Percentiles rank a stretch among this genome's conserved stretches.
These are phyloP conservation scores for Cadophora sp. DNA, from an alignment of 2,329 filamentous ascomycete species.

Conservation along the genomic window DNA sequence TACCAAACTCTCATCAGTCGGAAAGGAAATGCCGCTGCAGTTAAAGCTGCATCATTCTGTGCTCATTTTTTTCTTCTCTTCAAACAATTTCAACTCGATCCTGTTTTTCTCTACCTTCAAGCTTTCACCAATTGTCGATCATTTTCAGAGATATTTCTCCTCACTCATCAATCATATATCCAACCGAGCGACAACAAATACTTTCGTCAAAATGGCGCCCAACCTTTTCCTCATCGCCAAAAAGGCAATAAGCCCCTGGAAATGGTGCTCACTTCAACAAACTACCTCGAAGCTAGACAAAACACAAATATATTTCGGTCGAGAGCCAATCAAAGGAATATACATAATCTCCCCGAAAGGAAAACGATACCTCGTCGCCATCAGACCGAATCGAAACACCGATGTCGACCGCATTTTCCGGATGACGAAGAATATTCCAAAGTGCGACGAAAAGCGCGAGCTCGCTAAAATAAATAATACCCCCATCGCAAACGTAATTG, in stretches of 20 bases:
- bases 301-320: conserved; percentile 25
- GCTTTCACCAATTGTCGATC: background rate
- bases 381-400: conserved; percentile 22
- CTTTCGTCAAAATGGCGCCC: conserved; percentile 19
- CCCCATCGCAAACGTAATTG: background rate
- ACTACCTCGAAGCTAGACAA: background rate
- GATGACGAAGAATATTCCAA: conserved; percentile 4
- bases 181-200: conserved; percentile 2
- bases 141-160: background rate
- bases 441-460: background rate
- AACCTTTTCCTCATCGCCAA: conserved; percentile 26
- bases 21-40: background rate
- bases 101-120: background rate
- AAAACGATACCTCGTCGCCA: conserved; percentile 28
- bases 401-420: conserved; percentile 29
- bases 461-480: background rate
- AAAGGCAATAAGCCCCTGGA: conserved; percentile 21
- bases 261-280: conserved; percentile 1
- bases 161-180: background rate
- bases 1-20: conserved; percentile 10
- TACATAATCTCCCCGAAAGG: conserved; percentile 25
- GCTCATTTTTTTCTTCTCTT: background rate
- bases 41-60: background rate
- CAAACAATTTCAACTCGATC: background rate
- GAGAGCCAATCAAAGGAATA: conserved; percentile 32